phyloP scores from a whole-genome alignment of 306 rosid genomes.

The Fragaria vesca region DNA sequence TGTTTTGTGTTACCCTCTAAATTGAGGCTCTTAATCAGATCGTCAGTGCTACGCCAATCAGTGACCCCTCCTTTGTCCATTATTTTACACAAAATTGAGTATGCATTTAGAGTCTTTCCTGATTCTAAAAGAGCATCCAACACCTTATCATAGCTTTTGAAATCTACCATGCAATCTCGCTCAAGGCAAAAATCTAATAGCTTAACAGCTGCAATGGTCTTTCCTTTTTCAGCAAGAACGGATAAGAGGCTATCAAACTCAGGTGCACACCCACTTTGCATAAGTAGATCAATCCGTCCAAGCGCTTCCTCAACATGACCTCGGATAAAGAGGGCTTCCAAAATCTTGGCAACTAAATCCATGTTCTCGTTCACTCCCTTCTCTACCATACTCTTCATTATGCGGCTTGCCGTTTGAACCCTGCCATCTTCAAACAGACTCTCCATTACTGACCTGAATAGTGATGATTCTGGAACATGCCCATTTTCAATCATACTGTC shows the following conservation, averaged over 20 bases:
- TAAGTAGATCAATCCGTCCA: slow-evolving; percentile 73
- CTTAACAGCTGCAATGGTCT: slow-evolving; percentile 87
- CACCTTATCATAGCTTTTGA: slow-evolving; percentile 77
- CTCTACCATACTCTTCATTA: slow-evolving; percentile 87
- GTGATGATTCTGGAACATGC: slow-evolving; percentile 59
- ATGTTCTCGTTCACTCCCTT: slow-evolving; percentile 78
- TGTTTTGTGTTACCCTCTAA: slow-evolving; percentile 92
- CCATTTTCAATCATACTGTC: slow-evolving; percentile 88
- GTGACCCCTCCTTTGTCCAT: slow-evolving; percentile 70
- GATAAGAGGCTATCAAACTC: slow-evolving; percentile 61
- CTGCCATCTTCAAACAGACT: slow-evolving; percentile 82
- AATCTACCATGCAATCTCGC: slow-evolving; percentile 52
- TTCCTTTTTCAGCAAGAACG: slow-evolving; percentile 72
- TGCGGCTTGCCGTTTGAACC: slow-evolving; percentile 93
- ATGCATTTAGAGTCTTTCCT: slow-evolving; percentile 87
- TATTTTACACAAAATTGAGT: slow-evolving; percentile 77
- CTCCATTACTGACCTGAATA: slow-evolving; percentile 70
- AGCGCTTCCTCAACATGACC: slow-evolving; percentile 93
- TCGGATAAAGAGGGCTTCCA: slow-evolving; percentile 83
- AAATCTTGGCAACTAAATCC: slow-evolving; percentile 76
- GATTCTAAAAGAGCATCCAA: slow-evolving; percentile 68
- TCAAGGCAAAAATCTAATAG: slow-evolving; percentile 80
- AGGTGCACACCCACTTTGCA: slow-evolving; percentile 53
- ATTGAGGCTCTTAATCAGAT: slow-evolving; percentile 72
- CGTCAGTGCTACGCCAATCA: slow-evolving; percentile 64